Evolutionary conservation across 768 basidiomycete species (phyloP), one percentile per base, ranked within the genome.

Genomic region (Xerocomellus amylosporus): DNA sequence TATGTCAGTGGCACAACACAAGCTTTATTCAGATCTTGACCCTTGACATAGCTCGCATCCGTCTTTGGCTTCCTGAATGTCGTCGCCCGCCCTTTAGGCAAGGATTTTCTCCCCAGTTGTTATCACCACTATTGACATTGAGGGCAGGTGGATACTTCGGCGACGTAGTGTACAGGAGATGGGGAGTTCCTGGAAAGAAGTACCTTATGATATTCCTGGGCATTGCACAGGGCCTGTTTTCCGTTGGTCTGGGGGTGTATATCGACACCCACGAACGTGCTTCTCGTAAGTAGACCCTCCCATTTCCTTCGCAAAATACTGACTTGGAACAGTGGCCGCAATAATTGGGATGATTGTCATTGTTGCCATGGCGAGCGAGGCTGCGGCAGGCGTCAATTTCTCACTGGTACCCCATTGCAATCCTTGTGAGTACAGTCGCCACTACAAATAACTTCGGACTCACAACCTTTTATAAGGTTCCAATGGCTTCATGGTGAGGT

Each of bases 211-310:
- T 55, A 44, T 49, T n/a, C 22, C 12, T 55, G 10, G 54, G 54
- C 2, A 6, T 49, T 19, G 10, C 13, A 5, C 54, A 55, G 31
- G 54, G 54, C 15, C n/a, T 55, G 5, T 14, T 55, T 39, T 45
- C 54, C 20, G 22, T 55, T 10, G 48, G 48, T 20, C 42, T 55
- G 19, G 83, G 83, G 22, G 47, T 80, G 5, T 81, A 81, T 51
- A 68, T 73, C 14, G 68, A 72, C 46, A 55, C 26, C 26, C 57
- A 59, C 36, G 9, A 47, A 1, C 24, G 63, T 3, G 64, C 67
- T 22, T 59, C 62, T 3, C 56, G 68, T 68, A 28, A 49, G 62
- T 2, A 20, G 4, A 14, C 59, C 17, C 22, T 15, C 20, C 36
- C 45, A 34, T 9, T 44, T 51, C 13, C 14, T 9, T 20, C 28